Conservation (phyloP, 345 rosid genomes). For the Ceriops decandra region DNA sequence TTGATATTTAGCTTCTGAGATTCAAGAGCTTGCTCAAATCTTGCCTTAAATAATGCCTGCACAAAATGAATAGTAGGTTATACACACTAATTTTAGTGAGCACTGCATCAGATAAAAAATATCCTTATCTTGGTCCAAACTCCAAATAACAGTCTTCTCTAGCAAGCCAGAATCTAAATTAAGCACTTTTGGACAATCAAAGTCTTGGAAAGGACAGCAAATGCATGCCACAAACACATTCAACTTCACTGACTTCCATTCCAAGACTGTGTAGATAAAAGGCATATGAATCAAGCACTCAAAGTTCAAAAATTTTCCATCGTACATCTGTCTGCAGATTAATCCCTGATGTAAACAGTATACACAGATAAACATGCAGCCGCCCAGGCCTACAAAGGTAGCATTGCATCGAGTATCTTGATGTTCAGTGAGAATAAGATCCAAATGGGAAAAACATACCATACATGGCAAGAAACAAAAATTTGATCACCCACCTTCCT, state of each 20-base stretch:
- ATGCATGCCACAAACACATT: too few species aligned
- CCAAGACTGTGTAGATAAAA: not conserved
- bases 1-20: slow-evolving; percentile 96
- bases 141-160: too few species aligned
- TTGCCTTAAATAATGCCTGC: slow-evolving; percentile 96
- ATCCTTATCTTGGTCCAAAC: too few species aligned
- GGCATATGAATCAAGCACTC: not conserved
- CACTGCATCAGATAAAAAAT: not conserved
- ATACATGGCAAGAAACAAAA: slow-evolving; percentile 1
- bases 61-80: slow-evolving; percentile 7
- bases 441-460: not conserved
- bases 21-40: slow-evolving; percentile 99
- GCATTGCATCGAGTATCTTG: not conserved
- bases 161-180: slow-evolving; percentile 1
- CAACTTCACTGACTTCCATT: not conserved
- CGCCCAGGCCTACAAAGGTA: not conserved
- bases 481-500: slow-evolving; percentile 58
- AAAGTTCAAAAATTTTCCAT: not conserved
- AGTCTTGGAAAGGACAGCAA: not conserved
- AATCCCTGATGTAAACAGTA: not conserved
- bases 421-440: not conserved
- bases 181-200: not conserved
- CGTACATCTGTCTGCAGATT: not conserved
- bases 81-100: not conserved
- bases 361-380: too few species aligned